Conservation (phyloP, 2,329 filamentous ascomycete species). For the Aspergillus phoenicis region DNA sequence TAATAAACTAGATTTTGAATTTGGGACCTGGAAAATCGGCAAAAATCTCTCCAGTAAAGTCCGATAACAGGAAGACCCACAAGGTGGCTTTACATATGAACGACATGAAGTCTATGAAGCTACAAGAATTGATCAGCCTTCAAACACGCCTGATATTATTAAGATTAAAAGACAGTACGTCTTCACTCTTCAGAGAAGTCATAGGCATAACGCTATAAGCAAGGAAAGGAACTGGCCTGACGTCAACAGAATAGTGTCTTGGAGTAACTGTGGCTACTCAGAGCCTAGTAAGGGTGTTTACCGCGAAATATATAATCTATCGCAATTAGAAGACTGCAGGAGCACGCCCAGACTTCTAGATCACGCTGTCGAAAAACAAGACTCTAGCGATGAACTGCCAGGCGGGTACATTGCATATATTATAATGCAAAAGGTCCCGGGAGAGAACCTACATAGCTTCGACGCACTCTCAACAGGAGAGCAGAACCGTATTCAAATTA, state of each 20-base stretch:
- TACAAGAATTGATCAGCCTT: neutral
- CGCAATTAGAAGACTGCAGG: neutral
- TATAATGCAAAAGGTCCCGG: neutral
- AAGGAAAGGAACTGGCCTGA: neutral
- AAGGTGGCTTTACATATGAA: neutral
- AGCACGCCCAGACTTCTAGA: too few relatives aligned
- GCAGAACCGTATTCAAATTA: neutral
- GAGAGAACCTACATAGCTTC: neutral
- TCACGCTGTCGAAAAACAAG: neutral
- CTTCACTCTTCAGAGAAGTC: neutral
- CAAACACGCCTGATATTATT: neutral
- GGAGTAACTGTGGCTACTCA: neutral
- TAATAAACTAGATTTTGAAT: neutral
- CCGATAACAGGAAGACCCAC: neutral
- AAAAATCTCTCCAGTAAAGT: neutral
- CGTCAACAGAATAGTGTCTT: neutral
- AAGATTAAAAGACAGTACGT: neutral
- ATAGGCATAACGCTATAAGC: neutral
- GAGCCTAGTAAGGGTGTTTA: neutral
- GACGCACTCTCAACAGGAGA: neutral
- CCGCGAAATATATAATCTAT: neutral
- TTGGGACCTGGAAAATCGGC: neutral
- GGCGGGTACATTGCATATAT: constrained; percentile 1
- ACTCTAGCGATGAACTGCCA: neutral
- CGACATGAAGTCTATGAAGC: neutral